Percentiles rank a stretch among this genome's conserved stretches.
These are phyloP conservation scores for Niveomyces coronatus DNA, from an alignment of 2,329 filamentous ascomycete genomes.

Conservation along the genomic window DNA sequence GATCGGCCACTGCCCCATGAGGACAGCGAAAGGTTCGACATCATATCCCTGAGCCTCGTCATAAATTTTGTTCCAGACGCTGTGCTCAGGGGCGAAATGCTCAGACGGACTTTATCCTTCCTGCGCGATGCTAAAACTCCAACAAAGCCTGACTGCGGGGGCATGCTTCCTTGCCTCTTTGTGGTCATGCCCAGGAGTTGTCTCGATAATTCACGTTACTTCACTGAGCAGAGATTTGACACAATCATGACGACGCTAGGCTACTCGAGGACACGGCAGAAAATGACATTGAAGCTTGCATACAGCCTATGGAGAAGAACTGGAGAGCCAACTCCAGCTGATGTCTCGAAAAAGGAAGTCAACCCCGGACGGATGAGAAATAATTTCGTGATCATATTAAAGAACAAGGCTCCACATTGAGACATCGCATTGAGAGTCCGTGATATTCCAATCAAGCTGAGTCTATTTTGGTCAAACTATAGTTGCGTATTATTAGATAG, in stretches of 20 bases:
- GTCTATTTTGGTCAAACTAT: too few relatives aligned
- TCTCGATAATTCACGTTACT: constrained; percentile 81
- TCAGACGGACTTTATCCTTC: constrained; percentile 64
- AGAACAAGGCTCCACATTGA: constrained; percentile 15
- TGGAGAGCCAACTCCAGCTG: constrained; percentile 4
- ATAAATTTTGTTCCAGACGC: constrained; percentile 88
- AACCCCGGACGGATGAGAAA: constrained; percentile 69
- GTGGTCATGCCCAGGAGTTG: constrained; percentile 84
- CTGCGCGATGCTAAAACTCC: constrained; percentile 30
- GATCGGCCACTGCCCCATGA: constrained; percentile 59
- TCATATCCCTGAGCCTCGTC: constrained; percentile 85
- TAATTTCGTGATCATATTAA: constrained; percentile 77
- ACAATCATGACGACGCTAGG: constrained; percentile 70
- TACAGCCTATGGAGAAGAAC: constrained; percentile 75
- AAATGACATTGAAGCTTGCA: constrained; percentile 71
- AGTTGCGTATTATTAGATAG: too few relatives aligned
- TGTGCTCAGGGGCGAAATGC: constrained; percentile 69
- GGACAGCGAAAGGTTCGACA: constrained; percentile 62
- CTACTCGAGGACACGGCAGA: constrained; percentile 54
- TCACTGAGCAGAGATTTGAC: constrained; percentile 58
- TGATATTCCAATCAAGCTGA: too few relatives aligned
- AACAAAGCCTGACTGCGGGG: constrained; percentile 13
- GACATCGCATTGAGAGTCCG: too few relatives aligned
- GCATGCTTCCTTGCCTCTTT: constrained; percentile 62
- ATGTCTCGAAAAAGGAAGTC: constrained; percentile 56